Base-by-base conservation (phyloP, 73 alveolate species). In the Paramecium octaurelia region DNA sequence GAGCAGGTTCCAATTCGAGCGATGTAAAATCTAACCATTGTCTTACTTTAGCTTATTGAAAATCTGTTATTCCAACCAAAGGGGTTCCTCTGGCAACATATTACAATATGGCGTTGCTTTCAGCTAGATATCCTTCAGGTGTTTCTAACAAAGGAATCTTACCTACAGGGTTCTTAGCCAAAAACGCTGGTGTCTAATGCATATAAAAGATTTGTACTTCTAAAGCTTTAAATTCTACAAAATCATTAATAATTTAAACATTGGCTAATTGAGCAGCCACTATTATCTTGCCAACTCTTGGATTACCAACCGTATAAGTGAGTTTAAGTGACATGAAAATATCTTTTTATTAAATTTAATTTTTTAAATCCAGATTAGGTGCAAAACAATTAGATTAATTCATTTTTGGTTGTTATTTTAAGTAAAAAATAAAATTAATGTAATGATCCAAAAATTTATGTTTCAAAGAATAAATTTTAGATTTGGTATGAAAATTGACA, bases 141-240 rank as follows among this genome's bases (percentile, higher is more conserved):
- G 96, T 93, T 92, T 95, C 97, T 38, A 96, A 92, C 85, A 94
- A 86, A 29, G 98, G 99, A 95, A 93, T 84, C 95, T 93, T 93
- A 42, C 97, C 97, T 21, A 94, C 40, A 29, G 97, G 96, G 48
- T 91, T 73, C 88, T 95, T 95, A 35, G 93, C 92, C 70, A 69
- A 57, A 92, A 29, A 93, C 38, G 94, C 96, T 75, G 94, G 85
- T 6, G 93, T 58, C 93, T 95, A 38, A 38, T 35, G 43, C 85
- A 76, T 18, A 35, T 36, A 42, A 42, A 40, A 10, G 8, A 24
- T 85, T 7, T 21, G 18, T 50, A 88, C 90, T n/a, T 60, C 90
- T 18, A 85, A 84, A 89, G 50, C 58, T 16, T 54, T 35, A 35
- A 46, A 90, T 36, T 77, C 91, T 29, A 92, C 95, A 58, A 34